Conservation (phyloP, 768 basidiomycete genomes). For the Phlebiopsis gigantea region DNA sequence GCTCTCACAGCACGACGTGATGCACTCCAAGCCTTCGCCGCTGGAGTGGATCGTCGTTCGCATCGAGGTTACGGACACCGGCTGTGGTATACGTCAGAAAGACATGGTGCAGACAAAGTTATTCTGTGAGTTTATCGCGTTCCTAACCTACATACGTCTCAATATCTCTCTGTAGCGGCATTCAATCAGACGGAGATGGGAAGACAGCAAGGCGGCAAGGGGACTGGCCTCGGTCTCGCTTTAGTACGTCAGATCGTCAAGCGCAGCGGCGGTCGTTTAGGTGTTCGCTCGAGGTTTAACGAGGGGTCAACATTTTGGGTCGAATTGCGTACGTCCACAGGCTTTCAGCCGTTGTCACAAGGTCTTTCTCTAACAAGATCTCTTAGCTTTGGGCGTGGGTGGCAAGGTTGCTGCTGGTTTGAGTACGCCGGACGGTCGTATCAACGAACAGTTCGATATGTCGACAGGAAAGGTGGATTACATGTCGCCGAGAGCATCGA, state of each 20-base stretch:
- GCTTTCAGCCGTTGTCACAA: no score
- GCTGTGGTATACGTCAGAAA: constrained; percentile 51
- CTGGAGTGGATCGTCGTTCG: constrained; percentile 72
- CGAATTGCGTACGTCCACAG: constrained; percentile 48
- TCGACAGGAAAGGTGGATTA: background rate
- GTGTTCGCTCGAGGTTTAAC: constrained; percentile 37
- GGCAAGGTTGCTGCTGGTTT: constrained; percentile 35
- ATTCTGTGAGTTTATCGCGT: constrained; percentile 41
- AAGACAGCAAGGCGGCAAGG: constrained; percentile 57
- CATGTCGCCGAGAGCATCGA: background rate
- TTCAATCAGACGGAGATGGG: constrained; percentile 80
- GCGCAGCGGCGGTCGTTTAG: constrained; percentile 43
- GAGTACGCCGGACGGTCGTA: background rate
- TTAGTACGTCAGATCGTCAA: constrained; percentile 50
- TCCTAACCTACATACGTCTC: background rate
- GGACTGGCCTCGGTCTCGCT: constrained; percentile 48
- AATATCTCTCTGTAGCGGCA: constrained; percentile 38
- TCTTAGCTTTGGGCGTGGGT: constrained; percentile 63
- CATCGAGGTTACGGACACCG: constrained; percentile 80
- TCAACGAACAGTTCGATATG: background rate
- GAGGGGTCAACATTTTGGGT: constrained; percentile 89
- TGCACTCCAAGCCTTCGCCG: constrained; percentile 34
- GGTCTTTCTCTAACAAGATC: background rate
- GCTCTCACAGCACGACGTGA: constrained; percentile 47
- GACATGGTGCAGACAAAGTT: constrained; percentile 71